These are phyloP conservation scores for Apiospora malaysiana DNA, from an alignment of 2,329 filamentous ascomycete genomes.

Conservation along the genomic window DNA sequence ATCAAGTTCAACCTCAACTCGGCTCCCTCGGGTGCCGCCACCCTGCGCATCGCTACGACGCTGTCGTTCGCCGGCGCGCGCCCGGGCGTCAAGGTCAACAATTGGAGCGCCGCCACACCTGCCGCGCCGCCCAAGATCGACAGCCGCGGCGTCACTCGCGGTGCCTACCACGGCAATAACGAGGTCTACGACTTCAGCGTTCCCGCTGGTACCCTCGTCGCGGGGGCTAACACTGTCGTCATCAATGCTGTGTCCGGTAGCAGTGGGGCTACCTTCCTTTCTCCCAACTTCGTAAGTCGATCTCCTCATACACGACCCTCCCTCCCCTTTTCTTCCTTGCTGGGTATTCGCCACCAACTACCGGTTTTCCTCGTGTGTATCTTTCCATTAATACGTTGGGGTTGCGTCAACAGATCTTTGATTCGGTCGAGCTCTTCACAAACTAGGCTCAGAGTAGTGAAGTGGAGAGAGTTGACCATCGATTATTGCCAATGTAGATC, in stretches of 20 bases:
- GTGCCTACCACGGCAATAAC: slow-evolving; percentile 67
- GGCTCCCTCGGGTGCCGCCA: slow-evolving; percentile 58
- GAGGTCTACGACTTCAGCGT: slow-evolving; percentile 69
- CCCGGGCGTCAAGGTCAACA: slow-evolving; percentile 63
- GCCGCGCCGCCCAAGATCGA: slow-evolving; percentile 66
- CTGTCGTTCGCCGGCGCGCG: slow-evolving; percentile 65
- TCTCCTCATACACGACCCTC: background rate
- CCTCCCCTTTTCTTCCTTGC: background rate
- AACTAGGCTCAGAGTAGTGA: background rate
- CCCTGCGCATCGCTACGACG: slow-evolving; percentile 69
- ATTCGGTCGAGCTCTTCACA: slow-evolving; percentile 43
- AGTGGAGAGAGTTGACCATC: background rate
- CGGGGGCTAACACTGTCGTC: slow-evolving; percentile 68
- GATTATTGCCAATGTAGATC: background rate
- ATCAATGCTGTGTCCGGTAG: slow-evolving; percentile 65
- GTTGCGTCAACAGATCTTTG: slow-evolving; percentile 35
- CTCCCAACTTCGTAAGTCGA: slow-evolving; percentile 58
- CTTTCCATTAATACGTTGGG: background rate
- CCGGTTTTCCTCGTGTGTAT: background rate
- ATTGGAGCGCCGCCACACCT: slow-evolving; percentile 54
- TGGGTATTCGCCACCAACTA: background rate
- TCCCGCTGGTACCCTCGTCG: slow-evolving; percentile 61
- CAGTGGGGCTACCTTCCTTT: slow-evolving; percentile 58
- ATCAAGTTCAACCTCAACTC: slow-evolving; percentile 64
- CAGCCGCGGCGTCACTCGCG: slow-evolving; percentile 68